phyloP scores from a whole-genome alignment of 768 basidiomycete species.

The Rhodocollybia butyracea region DNA sequence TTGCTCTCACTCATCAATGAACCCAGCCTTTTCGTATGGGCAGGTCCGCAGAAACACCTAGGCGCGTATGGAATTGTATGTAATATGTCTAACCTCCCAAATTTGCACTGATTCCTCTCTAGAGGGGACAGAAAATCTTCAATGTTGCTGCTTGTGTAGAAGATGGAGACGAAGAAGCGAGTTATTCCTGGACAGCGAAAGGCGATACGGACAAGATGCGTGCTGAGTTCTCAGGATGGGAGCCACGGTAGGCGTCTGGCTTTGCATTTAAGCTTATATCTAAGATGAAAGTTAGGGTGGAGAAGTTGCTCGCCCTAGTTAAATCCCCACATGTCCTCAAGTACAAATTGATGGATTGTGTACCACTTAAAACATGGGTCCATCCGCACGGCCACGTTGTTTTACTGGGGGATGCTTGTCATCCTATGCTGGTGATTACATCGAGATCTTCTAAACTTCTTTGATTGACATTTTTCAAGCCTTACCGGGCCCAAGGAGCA shows the following conservation, averaged over 20 bases:
- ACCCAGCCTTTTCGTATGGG: slow-evolving; percentile 15
- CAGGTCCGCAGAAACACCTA: slow-evolving; percentile 16
- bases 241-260: slow-evolving; percentile 35
- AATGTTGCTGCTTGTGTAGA: slow-evolving; percentile 42
- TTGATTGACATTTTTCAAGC: slow-evolving; percentile 18
- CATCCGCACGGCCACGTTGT: neutral
- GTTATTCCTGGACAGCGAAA: slow-evolving; percentile 42
- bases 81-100: too few species aligned
- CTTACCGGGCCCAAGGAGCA: slow-evolving; percentile 43
- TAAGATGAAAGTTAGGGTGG: slow-evolving; percentile 34
- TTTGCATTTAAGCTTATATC: neutral
- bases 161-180: slow-evolving; percentile 28
- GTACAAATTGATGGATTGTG: slow-evolving; percentile 18
- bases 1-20: slow-evolving; percentile 12
- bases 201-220: slow-evolving; percentile 44
- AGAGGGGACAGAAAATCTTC: slow-evolving; percentile 31
- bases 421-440: neutral
- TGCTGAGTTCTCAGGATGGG: slow-evolving; percentile 44
- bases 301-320: slow-evolving; percentile 42
- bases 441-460: neutral
- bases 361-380: neutral
- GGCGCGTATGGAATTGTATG: slow-evolving; percentile 13
- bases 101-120: too few species aligned
- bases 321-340: slow-evolving; percentile 33
- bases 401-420: neutral